phyloP scores from a whole-genome alignment of 202 grass and related monocot genomes.

The Carex sylvatica region DNA sequence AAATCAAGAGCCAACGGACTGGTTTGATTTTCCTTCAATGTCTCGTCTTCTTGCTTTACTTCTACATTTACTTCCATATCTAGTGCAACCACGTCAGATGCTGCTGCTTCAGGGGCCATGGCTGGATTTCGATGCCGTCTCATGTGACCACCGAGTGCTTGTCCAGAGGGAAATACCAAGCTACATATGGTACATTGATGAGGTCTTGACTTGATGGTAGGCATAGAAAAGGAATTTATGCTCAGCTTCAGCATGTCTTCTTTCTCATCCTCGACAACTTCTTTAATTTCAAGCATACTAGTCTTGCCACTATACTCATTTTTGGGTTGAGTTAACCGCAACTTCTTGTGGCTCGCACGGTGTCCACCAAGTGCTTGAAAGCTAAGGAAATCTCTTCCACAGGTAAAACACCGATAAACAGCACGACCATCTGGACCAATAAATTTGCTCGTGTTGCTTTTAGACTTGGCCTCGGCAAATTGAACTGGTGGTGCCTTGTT shows the following conservation, averaged over 20 bases:
- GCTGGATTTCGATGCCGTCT: constrained; percentile 10
- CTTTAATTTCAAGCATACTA: not conserved
- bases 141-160: constrained; percentile 15
- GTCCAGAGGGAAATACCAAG: not conserved
- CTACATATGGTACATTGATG: constrained; percentile 21
- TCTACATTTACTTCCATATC: not conserved
- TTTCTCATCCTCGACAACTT: not conserved
- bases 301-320: not conserved
- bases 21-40: not conserved
- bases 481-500: not conserved
- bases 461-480: not conserved
- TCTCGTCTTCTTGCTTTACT: constrained; percentile 2
- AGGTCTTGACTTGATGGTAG: not conserved
- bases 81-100: not conserved
- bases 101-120: not conserved
- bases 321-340: not conserved
- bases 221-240: constrained; percentile 7
- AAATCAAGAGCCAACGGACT: constrained; percentile 7
- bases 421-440: not conserved
- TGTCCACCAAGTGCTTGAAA: constrained; percentile 25
- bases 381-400: not conserved
- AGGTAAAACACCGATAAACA: not conserved
- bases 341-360: constrained; percentile 17
- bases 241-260: constrained; percentile 10
- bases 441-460: not conserved